These are phyloP conservation scores for Terfezia boudieri DNA, from an alignment of 495 filamentous ascomycete genomes.

Conservation along the genomic window DNA sequence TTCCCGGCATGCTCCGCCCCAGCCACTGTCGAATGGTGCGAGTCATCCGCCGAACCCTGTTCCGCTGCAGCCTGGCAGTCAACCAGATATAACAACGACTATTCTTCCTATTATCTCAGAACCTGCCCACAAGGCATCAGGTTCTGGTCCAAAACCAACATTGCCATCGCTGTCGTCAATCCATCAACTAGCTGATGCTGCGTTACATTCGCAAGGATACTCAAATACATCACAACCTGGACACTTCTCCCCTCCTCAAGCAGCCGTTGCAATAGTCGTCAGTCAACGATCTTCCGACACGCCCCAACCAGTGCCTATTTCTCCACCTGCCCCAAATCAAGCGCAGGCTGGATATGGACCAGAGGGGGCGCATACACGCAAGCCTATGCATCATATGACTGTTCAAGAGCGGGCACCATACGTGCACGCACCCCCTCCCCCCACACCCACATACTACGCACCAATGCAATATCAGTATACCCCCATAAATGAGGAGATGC, in stretches of 20 bases:
- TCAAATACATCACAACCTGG: slow-evolving; percentile 15
- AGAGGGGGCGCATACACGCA: slow-evolving; percentile 12
- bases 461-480: slow-evolving; percentile 9
- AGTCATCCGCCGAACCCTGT: slow-evolving; percentile 3
- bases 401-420: slow-evolving; percentile 8
- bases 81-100: slow-evolving; percentile 7
- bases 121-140: too few relatives aligned
- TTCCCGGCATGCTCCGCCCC: not conserved
- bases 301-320: slow-evolving; percentile 6
- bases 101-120: too few relatives aligned
- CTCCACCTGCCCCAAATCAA: slow-evolving; percentile 5
- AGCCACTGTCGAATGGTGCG: slow-evolving; percentile 7
- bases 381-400: slow-evolving; percentile 13
- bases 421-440: slow-evolving; percentile 1
- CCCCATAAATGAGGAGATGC: slow-evolving; percentile 11
- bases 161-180: slow-evolving; percentile 16
- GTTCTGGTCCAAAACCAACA: slow-evolving; percentile 1
- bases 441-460: slow-evolving; percentile 9
- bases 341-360: slow-evolving; percentile 10
- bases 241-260: slow-evolving; percentile 11
- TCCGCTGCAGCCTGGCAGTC: slow-evolving; percentile 2
- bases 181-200: slow-evolving; percentile 17
- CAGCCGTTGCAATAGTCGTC: not conserved
- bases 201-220: slow-evolving; percentile 10
- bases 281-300: not conserved